Evolutionary conservation across 768 basidiomycete species (phyloP), one percentile per base, ranked within the genome.

Genomic region (Astraeus odoratus): DNA sequence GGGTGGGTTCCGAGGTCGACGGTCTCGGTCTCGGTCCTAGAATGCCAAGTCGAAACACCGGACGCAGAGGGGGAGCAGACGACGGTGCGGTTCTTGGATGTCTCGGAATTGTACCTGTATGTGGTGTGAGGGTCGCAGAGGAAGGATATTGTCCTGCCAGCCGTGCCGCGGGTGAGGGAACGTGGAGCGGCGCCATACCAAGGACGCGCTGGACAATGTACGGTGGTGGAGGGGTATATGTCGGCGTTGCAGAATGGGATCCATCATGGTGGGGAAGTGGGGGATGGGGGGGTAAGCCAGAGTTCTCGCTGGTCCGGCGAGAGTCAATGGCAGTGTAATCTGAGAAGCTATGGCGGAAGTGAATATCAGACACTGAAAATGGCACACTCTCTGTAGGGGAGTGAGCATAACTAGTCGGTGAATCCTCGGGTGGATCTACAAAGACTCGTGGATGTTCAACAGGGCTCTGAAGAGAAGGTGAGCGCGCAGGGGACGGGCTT

Each of bases 301-400:
- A 63, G n/a, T 54, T 51, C 9, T 52, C 59, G 13, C 67, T 69
- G 0, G 52, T 59, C 23, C 64, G 59, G 16, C 63, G 67, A 13
- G 63, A 64, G 39, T 64, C 64, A 8, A 59, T 31, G 36, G 29
- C 53, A n/a, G 49, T 43, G 39, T 55, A 65, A 26, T 66, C 65
- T 6, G 62, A 64, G 42, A 44, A 53, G 31, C 62, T 75, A 35
- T 72, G 67, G 29, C 73, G 65, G 57, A 76, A 77, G 39, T 73
- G 65, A 25, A 77, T 63, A 9, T 78, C 77, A 13, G 75, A 74
- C n/a, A 76, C 69, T 13, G 77, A 75, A 46, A 76, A 66, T 1
- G 77, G 75, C 29, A 79, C 63, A 46, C 78, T 81, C 38, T 80
- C 75, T 0, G 76, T 75, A 29, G 77, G 78, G 12, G 80, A 78